Percentiles rank a stretch among this genome's conserved stretches.
These are phyloP conservation scores for Fusarium newnesense DNA, from an alignment of 2,329 filamentous ascomycete species.

Conservation along the genomic window DNA sequence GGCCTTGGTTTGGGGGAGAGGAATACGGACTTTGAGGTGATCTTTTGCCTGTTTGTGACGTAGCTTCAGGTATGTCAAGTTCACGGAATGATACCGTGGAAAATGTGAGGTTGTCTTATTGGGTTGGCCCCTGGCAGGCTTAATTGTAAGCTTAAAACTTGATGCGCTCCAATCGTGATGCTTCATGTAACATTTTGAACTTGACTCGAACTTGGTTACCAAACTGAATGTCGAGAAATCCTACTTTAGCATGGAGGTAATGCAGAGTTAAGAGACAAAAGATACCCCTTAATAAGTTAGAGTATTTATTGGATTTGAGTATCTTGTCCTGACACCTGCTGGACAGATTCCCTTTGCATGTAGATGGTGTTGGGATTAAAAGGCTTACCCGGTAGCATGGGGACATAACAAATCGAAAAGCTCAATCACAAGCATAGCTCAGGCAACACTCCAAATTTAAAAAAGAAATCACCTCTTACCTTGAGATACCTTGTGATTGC, in stretches of 20 bases:
- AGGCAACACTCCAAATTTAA: not conserved
- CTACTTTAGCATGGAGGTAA: accelerated
- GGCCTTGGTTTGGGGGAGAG: not conserved
- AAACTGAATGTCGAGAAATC: not conserved
- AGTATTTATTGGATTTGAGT: accelerated
- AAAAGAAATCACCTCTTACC: accelerated
- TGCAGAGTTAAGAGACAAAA: accelerated
- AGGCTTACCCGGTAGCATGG: not conserved
- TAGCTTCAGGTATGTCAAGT: not conserved
- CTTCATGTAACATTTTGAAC: accelerated
- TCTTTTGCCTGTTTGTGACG: slow-evolving; percentile 16
- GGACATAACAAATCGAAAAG: accelerated
- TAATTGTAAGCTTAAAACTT: not conserved
- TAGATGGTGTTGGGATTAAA: accelerated
- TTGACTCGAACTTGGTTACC: accelerated
- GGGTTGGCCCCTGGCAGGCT: not conserved
- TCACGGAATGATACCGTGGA: not conserved
- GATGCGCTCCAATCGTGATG: slow-evolving; percentile 12
- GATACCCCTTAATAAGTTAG: accelerated
- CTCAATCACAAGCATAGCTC: no score
- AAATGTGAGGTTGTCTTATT: not conserved
- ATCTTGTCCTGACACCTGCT: not conserved
- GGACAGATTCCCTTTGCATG: not conserved
- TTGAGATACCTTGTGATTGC: accelerated
- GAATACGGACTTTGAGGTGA: not conserved